Conservation (phyloP, 768 basidiomycete genomes). For the Chalciporus piperatus region DNA sequence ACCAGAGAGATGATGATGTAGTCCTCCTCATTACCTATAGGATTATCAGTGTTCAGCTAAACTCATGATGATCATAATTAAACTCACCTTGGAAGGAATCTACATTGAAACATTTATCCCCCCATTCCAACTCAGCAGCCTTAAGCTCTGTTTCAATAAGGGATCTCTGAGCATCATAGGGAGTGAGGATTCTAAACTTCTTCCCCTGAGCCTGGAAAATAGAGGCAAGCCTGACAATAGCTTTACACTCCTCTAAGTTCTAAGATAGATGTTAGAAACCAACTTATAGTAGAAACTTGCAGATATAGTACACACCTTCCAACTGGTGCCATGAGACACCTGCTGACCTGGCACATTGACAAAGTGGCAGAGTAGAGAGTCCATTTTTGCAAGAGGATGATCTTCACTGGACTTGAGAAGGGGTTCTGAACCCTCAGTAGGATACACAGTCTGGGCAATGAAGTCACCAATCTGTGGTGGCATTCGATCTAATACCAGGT, state of each 20-base stretch:
- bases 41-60: not conserved
- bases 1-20: slow-evolving; percentile 73
- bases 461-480: slow-evolving; percentile 74
- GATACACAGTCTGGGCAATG: slow-evolving; percentile 68
- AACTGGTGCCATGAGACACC: slow-evolving; percentile 35
- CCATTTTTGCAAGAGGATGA: slow-evolving; percentile 45
- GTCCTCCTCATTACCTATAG: slow-evolving; percentile 78
- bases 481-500: slow-evolving; percentile 64
- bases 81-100: slow-evolving; percentile 75
- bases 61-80: not conserved
- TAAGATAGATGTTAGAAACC: slow-evolving; percentile 22
- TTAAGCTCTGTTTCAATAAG: slow-evolving; percentile 58
- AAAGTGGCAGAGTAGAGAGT: slow-evolving; percentile 57
- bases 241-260: slow-evolving; percentile 60
- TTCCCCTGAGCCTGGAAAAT: slow-evolving; percentile 50
- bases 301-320: slow-evolving; percentile 29
- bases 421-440: slow-evolving; percentile 31
- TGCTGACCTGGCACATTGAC: slow-evolving; percentile 53
- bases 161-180: slow-evolving; percentile 73
- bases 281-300: not conserved
- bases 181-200: slow-evolving; percentile 69
- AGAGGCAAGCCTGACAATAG: slow-evolving; percentile 54
- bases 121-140: slow-evolving; percentile 49
- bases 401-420: slow-evolving; percentile 48
- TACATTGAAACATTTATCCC: slow-evolving; percentile 72